Conservation (phyloP, 352 stramenopile species). For the Pseudoperonospora humuli region DNA sequence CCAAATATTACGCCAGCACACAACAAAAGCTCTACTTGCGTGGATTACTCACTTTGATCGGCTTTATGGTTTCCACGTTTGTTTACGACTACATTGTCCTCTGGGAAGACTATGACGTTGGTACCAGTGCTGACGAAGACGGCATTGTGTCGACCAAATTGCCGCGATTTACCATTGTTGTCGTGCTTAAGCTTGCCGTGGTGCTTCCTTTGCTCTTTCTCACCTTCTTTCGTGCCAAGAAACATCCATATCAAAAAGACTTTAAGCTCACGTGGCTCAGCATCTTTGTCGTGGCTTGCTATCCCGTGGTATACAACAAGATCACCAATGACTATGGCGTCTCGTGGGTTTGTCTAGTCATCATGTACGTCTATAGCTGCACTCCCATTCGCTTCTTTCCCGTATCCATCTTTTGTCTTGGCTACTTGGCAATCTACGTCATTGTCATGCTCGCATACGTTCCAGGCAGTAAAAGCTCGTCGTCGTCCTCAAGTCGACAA, state of each 20-base stretch:
- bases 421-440: too few relatives aligned
- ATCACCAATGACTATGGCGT: slow-evolving; percentile 78
- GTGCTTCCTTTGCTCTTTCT: slow-evolving; percentile 54
- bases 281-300: too few relatives aligned
- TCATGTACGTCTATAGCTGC: slow-evolving; percentile 84
- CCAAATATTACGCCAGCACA: slow-evolving; percentile 66
- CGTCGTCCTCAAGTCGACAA: too few relatives aligned
- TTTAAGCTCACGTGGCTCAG: slow-evolving; percentile 71
- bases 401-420: too few relatives aligned
- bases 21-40: slow-evolving; percentile 55
- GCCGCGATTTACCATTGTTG: too few relatives aligned
- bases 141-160: slow-evolving; percentile 24
- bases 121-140: slow-evolving; percentile 18
- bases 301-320: too few relatives aligned
- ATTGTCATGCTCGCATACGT: too few relatives aligned
- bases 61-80: slow-evolving; percentile 64
- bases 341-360: slow-evolving; percentile 73
- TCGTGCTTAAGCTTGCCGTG: slow-evolving; percentile 52
- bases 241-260: slow-evolving; percentile 43
- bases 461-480: too few relatives aligned
- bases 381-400: slow-evolving; percentile 76
- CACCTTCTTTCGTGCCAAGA: slow-evolving; percentile 59
- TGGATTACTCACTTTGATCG: slow-evolving; percentile 52
- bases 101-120: slow-evolving; percentile 42
- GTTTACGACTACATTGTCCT: slow-evolving; percentile 71